These are phyloP conservation scores for Candida buenavistaensis DNA, from an alignment of 1,139 yeast genomes.

Conservation along the genomic window DNA sequence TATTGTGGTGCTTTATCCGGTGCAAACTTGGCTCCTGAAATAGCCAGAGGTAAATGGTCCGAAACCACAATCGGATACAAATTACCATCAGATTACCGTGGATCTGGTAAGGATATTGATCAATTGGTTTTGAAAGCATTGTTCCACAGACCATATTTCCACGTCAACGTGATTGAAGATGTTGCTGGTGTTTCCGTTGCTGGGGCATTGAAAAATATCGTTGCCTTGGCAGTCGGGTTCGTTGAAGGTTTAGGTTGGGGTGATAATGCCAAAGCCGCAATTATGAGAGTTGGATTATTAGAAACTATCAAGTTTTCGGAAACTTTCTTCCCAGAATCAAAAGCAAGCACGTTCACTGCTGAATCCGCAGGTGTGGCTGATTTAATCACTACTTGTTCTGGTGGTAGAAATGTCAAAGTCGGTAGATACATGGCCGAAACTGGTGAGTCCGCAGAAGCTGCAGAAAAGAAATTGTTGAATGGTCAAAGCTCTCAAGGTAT, in stretches of 20 bases:
- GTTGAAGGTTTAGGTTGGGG: conserved; percentile 55
- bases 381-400: conserved; percentile 49
- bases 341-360: conserved; percentile 40
- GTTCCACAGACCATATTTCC: conserved; percentile 51
- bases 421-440: conserved; percentile 51
- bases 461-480: conserved; percentile 47
- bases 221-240: conserved; percentile 50
- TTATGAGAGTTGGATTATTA: conserved; percentile 48
- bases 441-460: conserved; percentile 42
- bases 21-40: conserved; percentile 51
- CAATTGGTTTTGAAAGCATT: conserved; percentile 40
- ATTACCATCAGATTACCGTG: conserved; percentile 40
- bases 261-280: conserved; percentile 52
- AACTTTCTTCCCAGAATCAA: conserved; percentile 43
- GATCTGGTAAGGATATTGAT: conserved; percentile 46
- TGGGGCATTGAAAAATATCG: conserved; percentile 50
- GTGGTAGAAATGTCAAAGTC: conserved; percentile 51
- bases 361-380: conserved; percentile 56
- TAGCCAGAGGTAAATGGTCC: conserved; percentile 49
- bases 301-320: conserved; percentile 45
- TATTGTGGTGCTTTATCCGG: conserved; percentile 50
- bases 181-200: conserved; percentile 53
- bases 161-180: conserved; percentile 47
- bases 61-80: conserved; percentile 51
- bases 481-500: conserved; percentile 55